These are phyloP conservation scores for Phytophthora boehmeriae DNA, from an alignment of 352 stramenopile genomes.

Conservation along the genomic window DNA sequence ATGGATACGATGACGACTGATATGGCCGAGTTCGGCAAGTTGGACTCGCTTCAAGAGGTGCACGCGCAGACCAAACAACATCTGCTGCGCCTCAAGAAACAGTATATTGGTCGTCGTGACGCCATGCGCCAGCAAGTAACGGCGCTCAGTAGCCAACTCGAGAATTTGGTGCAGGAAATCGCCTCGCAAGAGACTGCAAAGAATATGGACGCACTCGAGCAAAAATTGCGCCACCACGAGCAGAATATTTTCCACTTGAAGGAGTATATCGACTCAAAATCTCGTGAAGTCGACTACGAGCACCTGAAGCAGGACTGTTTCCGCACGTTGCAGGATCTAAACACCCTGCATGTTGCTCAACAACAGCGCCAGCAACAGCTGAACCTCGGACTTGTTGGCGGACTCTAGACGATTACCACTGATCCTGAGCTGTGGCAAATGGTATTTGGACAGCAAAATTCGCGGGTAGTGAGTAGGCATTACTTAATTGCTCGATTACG, in stretches of 20 bases:
- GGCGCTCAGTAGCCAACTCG: slow-evolving; percentile 60
- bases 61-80: slow-evolving; percentile 84
- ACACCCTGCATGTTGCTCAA: slow-evolving; percentile 70
- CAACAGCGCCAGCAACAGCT: slow-evolving; percentile 38
- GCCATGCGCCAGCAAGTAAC: slow-evolving; percentile 88
- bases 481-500: too few relatives aligned
- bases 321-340: slow-evolving; percentile 74
- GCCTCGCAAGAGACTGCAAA: slow-evolving; percentile 80
- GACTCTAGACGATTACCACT: slow-evolving; percentile 14
- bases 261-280: slow-evolving; percentile 90
- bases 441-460: too few relatives aligned
- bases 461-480: too few relatives aligned
- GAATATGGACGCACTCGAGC: slow-evolving; percentile 84
- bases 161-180: slow-evolving; percentile 79
- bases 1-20: slow-evolving; percentile 89
- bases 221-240: slow-evolving; percentile 91
- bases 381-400: slow-evolving; percentile 24
- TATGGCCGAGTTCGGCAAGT: slow-evolving; percentile 89
- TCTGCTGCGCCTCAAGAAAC: slow-evolving; percentile 70
- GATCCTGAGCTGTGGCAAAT: too few relatives aligned
- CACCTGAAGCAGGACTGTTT: slow-evolving; percentile 84
- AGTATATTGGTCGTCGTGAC: slow-evolving; percentile 86
- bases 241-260: slow-evolving; percentile 93
- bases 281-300: slow-evolving; percentile 90
- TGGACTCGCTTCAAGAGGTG: slow-evolving; percentile 85